Evolutionary conservation across 345 rosid genomes (phyloP).

Genomic region (Diplotaxis tenuifolia): DNA sequence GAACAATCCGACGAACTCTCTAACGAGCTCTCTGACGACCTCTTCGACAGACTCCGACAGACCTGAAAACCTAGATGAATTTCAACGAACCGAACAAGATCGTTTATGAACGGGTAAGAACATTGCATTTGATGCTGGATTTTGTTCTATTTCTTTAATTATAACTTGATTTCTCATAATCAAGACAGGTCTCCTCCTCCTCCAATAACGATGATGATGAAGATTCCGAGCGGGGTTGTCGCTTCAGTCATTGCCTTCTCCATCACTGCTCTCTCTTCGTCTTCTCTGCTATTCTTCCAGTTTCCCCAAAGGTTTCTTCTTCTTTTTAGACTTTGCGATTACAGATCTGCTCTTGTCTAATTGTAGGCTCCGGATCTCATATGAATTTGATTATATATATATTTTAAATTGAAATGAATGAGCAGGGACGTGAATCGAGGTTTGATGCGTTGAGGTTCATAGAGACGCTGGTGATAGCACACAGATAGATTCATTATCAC

Average conservation of each 20-base stretch:
- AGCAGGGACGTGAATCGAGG: constrained; percentile 41
- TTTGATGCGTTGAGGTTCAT: constrained; percentile 84
- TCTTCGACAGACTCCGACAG: too few relatives aligned
- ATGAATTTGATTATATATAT: too few relatives aligned
- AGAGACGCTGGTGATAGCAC: constrained; percentile 84
- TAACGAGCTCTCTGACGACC: too few relatives aligned
- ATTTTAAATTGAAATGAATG: neutral
- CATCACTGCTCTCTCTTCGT: constrained; percentile 30
- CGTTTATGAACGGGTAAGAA: too few relatives aligned
- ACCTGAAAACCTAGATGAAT: too few relatives aligned
- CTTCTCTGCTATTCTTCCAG: constrained; percentile 12
- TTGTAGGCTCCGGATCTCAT: neutral
- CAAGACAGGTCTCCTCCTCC: constrained; percentile 3
- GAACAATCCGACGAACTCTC: too few relatives aligned
- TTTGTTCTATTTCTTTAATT: too few relatives aligned
- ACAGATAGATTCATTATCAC: constrained; percentile 40
- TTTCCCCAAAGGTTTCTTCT: constrained; percentile 28
- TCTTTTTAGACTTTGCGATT: neutral
- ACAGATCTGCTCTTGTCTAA: constrained; percentile 27
- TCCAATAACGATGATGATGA: constrained; percentile 5
- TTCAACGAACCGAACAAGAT: too few relatives aligned
- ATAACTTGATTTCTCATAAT: too few relatives aligned
- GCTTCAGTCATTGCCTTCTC: constrained; percentile 35
- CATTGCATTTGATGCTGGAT: too few relatives aligned
- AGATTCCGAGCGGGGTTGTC: constrained; percentile 26